Evolutionary conservation across 306 rosid genomes (phyloP), one percentile per base, ranked within the genome.

Genomic region (Cicer bijugum): DNA sequence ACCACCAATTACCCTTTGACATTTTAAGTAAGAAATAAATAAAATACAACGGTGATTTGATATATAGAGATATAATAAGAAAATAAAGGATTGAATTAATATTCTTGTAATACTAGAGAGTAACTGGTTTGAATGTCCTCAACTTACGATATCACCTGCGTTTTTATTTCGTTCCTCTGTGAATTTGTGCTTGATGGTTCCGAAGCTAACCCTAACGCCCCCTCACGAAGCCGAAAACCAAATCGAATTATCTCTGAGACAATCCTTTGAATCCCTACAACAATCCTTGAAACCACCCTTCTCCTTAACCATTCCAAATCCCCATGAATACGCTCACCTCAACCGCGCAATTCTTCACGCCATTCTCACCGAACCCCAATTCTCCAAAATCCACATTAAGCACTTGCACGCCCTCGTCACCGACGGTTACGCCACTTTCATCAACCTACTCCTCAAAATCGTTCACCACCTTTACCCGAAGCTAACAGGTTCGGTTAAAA

Each of bases 351-450:
- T 93, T 20, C 82, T 91, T 37, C 84, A 84, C 8, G 96, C 86
- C 56, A 43, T 89, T 61, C 78, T 91, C 58, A 76, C 84, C 1
- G 92, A 93, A 81, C 87, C 90, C 66, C 82, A 80, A 57, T 65
- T 82, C 8, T 83, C 91, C 67, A 84, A 77, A 82, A 83, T 46
- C 81, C 97, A 91, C 83, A 62, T 93, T 5, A 93, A 91, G 82
- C 97, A 85, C 79, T 78, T 93, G 40, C 98, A 93, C 75, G 91
- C 89, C 11, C 16, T 88, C 11, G 92, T 91, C 58, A 82, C 84
- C 15, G 98, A 91, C 74, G 96, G 92, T 42, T 88, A 93, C 58
- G 64, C 77, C 20, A 71, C 64, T 1, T 86, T 88, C 78, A 62
- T 82, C 75, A 60, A 23, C 73, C 71, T 78, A 40, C 89, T 93